A percentile compares a stretch with the other conserved stretches of the same genome.
Conservation (phyloP, 805 yeast species). For the Nakazawaea wickerhamii region DNA sequence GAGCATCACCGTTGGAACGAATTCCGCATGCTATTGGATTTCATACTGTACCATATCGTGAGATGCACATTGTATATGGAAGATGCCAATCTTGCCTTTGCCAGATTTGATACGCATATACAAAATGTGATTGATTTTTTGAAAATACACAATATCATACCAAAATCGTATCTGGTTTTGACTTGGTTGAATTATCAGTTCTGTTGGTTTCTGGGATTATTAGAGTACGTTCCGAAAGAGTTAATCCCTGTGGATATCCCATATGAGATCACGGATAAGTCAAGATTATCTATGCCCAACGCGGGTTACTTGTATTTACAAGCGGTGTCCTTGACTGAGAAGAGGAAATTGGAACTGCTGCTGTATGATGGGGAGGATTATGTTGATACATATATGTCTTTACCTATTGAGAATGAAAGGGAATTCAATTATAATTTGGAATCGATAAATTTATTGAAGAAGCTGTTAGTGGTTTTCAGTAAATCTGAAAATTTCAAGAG, state of each 20-base stretch:
- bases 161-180: slow-evolving; percentile 24
- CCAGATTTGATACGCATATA: slow-evolving; percentile 62
- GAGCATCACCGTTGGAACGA: slow-evolving; percentile 34
- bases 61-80: slow-evolving; percentile 55
- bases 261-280: slow-evolving; percentile 23
- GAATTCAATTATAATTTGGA: slow-evolving; percentile 18
- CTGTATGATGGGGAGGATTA: neutral
- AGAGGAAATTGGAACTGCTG: slow-evolving; percentile 19
- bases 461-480: slow-evolving; percentile 31
- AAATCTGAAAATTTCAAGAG: slow-evolving; percentile 33
- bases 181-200: slow-evolving; percentile 63
- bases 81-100: slow-evolving; percentile 52
- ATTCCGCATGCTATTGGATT: slow-evolving; percentile 49
- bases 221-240: slow-evolving; percentile 40
- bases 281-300: slow-evolving; percentile 32
- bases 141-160: slow-evolving; percentile 22
- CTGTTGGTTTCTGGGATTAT: slow-evolving; percentile 58
- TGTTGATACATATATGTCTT: slow-evolving; percentile 24
- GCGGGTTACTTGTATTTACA: slow-evolving; percentile 38
- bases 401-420: slow-evolving; percentile 21
- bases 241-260: slow-evolving; percentile 36
- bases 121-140: slow-evolving; percentile 39
- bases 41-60: slow-evolving; percentile 56
- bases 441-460: slow-evolving; percentile 28
- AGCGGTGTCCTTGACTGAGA: slow-evolving; percentile 27